These are phyloP conservation scores for Auriscalpium orientale DNA, from an alignment of 768 basidiomycete genomes.

Conservation along the genomic window DNA sequence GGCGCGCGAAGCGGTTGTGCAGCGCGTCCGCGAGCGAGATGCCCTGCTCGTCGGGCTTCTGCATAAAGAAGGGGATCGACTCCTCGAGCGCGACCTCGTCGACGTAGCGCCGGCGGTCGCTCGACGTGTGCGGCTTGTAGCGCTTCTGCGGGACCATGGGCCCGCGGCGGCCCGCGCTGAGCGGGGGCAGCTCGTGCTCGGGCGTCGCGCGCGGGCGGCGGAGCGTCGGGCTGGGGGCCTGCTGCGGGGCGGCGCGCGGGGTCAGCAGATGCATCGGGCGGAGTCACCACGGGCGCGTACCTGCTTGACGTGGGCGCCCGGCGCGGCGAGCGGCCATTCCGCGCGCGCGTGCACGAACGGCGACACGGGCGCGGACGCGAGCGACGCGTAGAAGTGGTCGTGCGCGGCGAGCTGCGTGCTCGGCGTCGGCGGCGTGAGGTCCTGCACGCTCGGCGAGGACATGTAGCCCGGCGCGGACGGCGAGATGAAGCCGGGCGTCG, in stretches of 20 bases:
- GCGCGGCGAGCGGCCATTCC: background rate
- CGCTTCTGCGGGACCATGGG: slow-evolving; percentile 55
- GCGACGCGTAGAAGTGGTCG: background rate
- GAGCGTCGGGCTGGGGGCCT: background rate
- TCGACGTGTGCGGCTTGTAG: slow-evolving; percentile 72
- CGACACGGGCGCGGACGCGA: slow-evolving; percentile 5
- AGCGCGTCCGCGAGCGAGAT: slow-evolving; percentile 59
- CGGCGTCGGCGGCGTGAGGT: slow-evolving; percentile 10
- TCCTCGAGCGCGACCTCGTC: slow-evolving; percentile 56
- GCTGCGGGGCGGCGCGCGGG: background rate
- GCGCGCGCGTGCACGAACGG: background rate
- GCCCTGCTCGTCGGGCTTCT: slow-evolving; percentile 48
- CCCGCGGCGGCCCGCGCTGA: slow-evolving; percentile 21
- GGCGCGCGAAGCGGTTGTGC: slow-evolving; percentile 46
- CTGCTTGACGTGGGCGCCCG: background rate
- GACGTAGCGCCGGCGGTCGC: slow-evolving; percentile 70
- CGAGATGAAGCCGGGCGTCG: slow-evolving; percentile 11
- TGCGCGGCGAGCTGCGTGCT: background rate
- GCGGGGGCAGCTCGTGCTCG: slow-evolving; percentile 7
- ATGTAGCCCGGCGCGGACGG: slow-evolving; percentile 7
- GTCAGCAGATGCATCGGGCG: too few relatives aligned
- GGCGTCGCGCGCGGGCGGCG: slow-evolving; percentile 8
- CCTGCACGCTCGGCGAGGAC: slow-evolving; percentile 7
- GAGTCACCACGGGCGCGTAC: background rate
- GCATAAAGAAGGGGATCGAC: slow-evolving; percentile 57